Evolutionary conservation across 139 green algal genomes (phyloP).

Genomic region (Auxenochlorella pyrenoidosa): DNA sequence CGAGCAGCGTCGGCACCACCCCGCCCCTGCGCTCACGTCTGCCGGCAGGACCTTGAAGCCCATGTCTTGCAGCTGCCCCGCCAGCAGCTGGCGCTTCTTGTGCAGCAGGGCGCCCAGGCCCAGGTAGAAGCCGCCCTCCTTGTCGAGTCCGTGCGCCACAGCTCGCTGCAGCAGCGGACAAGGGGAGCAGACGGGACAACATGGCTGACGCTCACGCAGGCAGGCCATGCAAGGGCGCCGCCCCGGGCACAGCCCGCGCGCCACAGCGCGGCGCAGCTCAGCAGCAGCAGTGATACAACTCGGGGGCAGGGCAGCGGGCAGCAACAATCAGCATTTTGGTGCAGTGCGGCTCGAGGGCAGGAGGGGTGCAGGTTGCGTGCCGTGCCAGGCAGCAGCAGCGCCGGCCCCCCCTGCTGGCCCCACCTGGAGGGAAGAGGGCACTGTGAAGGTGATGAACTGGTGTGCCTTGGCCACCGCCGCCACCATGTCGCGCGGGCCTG

Average conservation of each 20-base stretch:
- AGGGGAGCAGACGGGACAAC: not conserved
- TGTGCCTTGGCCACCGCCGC: slow-evolving; percentile 82
- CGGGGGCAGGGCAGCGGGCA: too few species aligned
- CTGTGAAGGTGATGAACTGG: slow-evolving; percentile 85
- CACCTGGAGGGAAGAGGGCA: slow-evolving; percentile 68
- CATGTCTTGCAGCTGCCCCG: slow-evolving; percentile 51
- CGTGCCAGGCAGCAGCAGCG: too few species aligned
- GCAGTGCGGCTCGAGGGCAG: too few species aligned
- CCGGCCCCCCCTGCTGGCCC: not conserved
- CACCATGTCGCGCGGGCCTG: slow-evolving; percentile 68
- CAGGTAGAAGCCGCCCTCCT: slow-evolving; percentile 74
- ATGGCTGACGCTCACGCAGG: not conserved
- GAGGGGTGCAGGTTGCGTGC: too few species aligned
- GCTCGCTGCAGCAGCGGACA: slow-evolving; percentile 51
- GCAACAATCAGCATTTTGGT: too few species aligned
- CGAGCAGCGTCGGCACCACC: too few species aligned
- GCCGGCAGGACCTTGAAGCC: slow-evolving; percentile 65
- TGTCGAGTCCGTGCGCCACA: slow-evolving; percentile 75
- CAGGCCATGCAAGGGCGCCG: not conserved
- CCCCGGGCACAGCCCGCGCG: not conserved
- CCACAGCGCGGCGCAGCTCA: not conserved
- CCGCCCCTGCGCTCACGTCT: not conserved
- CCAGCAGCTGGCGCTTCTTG: slow-evolving; percentile 61
- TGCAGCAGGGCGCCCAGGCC: slow-evolving; percentile 55
- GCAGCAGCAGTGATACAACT: too few species aligned